phyloP scores from a whole-genome alignment of 768 basidiomycete species.

The Rubroboletus satanas region DNA sequence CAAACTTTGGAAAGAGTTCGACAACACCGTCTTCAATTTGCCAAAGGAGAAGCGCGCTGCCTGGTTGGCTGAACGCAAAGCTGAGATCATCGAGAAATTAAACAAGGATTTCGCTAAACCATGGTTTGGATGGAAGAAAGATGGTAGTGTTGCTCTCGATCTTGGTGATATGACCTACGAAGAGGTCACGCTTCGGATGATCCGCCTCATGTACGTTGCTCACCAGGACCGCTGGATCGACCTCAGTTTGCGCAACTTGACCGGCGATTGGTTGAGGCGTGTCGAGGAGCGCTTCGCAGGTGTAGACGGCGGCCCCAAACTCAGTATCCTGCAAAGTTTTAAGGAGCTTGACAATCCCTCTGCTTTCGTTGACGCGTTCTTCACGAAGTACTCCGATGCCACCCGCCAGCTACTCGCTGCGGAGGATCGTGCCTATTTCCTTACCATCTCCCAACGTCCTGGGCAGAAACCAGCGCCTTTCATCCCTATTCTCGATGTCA shows the following conservation, averaged over 20 bases:
- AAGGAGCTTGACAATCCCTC: constrained; percentile 77
- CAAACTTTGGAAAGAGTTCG: constrained; percentile 99
- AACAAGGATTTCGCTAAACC: constrained; percentile 96
- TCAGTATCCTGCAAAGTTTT: constrained; percentile 84
- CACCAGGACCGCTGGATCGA: constrained; percentile 96
- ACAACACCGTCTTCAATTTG: constrained; percentile 91
- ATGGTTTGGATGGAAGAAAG: constrained; percentile 97
- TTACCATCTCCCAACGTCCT: constrained; percentile 91
- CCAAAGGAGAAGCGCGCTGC: constrained; percentile 91
- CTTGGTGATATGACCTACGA: constrained; percentile 98
- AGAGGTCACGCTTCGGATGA: constrained; percentile 87
- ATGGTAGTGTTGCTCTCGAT: constrained; percentile 77
- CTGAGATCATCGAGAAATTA: constrained; percentile 85
- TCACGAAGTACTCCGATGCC: constrained; percentile 78
- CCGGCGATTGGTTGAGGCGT: constrained; percentile 95
- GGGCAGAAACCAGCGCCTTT: constrained; percentile 99
- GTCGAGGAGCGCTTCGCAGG: constrained; percentile 95
- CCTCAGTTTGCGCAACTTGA: constrained; percentile 82
- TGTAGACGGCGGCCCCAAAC: constrained; percentile 75
- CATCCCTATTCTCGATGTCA: constrained; percentile 91
- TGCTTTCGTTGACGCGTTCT: constrained; percentile 76
- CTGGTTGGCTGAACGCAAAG: constrained; percentile 84
- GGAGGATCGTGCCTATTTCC: constrained; percentile 94
- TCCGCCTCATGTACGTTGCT: constrained; percentile 89
- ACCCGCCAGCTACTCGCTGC: constrained; percentile 83